Evolutionary conservation across 768 basidiomycete genomes (phyloP).

Genomic region (Naematelia encephala): DNA sequence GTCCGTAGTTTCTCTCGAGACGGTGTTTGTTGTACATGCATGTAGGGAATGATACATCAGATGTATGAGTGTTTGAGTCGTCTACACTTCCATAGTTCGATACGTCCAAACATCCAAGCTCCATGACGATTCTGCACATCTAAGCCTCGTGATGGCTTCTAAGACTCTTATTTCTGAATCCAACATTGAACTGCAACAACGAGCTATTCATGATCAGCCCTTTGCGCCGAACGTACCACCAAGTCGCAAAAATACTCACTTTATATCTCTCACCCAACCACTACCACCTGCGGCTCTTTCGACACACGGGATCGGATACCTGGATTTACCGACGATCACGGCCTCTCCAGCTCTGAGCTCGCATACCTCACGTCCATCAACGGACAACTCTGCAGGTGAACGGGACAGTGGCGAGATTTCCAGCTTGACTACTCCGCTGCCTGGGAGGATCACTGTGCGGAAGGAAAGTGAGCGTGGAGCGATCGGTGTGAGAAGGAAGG

Average conservation of each 20-base stretch:
- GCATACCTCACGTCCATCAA: constrained; percentile 86
- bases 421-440: constrained; percentile 49
- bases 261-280: constrained; percentile 96
- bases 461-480: constrained; percentile 90
- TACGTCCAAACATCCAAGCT: too few species aligned
- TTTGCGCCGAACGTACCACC: neutral
- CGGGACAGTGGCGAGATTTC: constrained; percentile 83
- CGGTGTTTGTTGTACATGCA: too few species aligned
- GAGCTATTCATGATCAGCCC: constrained; percentile 56
- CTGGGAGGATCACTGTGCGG: constrained; percentile 82
- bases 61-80: neutral
- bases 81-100: neutral
- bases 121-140: neutral
- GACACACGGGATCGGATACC: constrained; percentile 88
- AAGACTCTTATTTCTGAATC: constrained; percentile 59
- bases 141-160: neutral
- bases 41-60: neutral
- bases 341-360: constrained; percentile 79
- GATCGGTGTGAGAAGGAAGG: constrained; percentile 90
- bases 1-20: too few species aligned
- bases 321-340: constrained; percentile 77
- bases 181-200: constrained; percentile 87
- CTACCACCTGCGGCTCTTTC: constrained; percentile 63
- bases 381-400: constrained; percentile 81
- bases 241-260: constrained; percentile 27